phyloP scores from a whole-genome alignment of 768 basidiomycete species.

The Grammothele lineata region DNA sequence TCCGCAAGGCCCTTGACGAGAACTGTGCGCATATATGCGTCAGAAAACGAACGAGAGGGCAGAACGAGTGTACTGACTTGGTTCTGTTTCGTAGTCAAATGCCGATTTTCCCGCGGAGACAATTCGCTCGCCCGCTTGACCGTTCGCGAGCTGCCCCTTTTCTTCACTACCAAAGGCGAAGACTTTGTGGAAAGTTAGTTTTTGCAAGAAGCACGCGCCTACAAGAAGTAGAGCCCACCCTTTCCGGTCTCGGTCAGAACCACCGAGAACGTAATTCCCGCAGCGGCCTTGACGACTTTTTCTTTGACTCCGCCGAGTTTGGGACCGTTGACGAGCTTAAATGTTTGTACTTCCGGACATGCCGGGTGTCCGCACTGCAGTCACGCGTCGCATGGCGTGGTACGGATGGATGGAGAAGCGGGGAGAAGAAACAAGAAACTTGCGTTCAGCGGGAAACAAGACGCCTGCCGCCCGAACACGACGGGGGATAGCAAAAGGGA shows the following conservation, averaged over 20 bases:
- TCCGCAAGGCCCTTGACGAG: slow-evolving; percentile 73
- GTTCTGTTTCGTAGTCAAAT: slow-evolving; percentile 72
- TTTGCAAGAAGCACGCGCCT: neutral
- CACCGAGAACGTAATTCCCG: slow-evolving; percentile 81
- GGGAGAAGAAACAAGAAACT: neutral
- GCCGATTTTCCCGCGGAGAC: slow-evolving; percentile 80
- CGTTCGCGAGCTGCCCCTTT: slow-evolving; percentile 91
- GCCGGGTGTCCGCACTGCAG: slow-evolving; percentile 67
- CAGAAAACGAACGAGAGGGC: too few species aligned
- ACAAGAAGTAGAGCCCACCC: slow-evolving; percentile 38
- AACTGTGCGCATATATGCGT: slow-evolving; percentile 40
- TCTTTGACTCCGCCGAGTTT: slow-evolving; percentile 53
- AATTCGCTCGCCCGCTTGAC: slow-evolving; percentile 89
- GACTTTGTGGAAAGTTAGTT: slow-evolving; percentile 42
- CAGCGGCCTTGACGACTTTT: slow-evolving; percentile 66
- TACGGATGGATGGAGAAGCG: neutral
- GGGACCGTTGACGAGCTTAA: slow-evolving; percentile 60
- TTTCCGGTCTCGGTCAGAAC: slow-evolving; percentile 81
- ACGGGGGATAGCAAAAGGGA: too few species aligned
- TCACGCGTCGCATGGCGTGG: neutral
- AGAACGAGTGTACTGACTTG: slow-evolving; percentile 40
- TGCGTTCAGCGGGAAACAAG: neutral
- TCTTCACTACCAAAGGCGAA: slow-evolving; percentile 91
- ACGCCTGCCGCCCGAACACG: too few species aligned
- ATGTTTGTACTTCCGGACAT: slow-evolving; percentile 60